Evolutionary conservation across 192 early-diverging fungal species (phyloP), one percentile per base, ranked within the genome.

Genomic region (Gigaspora rosea): DNA sequence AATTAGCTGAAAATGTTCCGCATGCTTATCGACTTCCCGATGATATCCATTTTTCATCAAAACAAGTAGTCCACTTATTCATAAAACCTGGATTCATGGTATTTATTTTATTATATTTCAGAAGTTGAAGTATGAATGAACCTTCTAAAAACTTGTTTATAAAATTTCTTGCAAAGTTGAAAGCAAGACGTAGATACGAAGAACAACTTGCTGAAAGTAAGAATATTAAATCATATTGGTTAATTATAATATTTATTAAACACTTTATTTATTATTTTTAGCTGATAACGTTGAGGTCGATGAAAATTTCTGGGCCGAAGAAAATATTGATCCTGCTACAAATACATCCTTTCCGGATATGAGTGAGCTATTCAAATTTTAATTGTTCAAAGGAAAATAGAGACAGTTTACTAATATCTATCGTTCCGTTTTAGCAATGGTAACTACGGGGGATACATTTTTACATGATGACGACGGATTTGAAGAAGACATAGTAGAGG

Each of bases 21-120:
- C 75, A 76, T 36, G 80, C 79, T 51, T 88, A 94, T 78, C 80
- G 94, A 47, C 87, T 98, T 18, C 96, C 95, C 12, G 93, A 95
- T 58, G 96, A 98, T 82, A 87, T 94, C 71, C 86, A 88, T 68
- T 89, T 88, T 78, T 85, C 84, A 22, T 89, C 88, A 0, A 86
- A 85, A 68, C 82, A 89, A 47, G 62, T 89, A 49, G 54, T 89
- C 13, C 79, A 82, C 56, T 83, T 83, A 69, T 89, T 89, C 58
- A 66, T 83, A 18, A 89, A 86, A 66, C 84, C 86, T 8, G 48
- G 78, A 12, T 83, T 80, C 59, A 81, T 80, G 27, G 86, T 88
- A 84, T 77, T 82, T 78, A 32, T 46, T 51, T 13, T 7, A 16
- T n/a, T 54, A 68, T 15, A 36, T 18, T 18, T n/a, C 5, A 18